Percentiles rank a stretch among this genome's conserved stretches.
phyloP scores from a whole-genome alignment of 768 basidiomycete genomes.

The Mycena leptocephala region DNA sequence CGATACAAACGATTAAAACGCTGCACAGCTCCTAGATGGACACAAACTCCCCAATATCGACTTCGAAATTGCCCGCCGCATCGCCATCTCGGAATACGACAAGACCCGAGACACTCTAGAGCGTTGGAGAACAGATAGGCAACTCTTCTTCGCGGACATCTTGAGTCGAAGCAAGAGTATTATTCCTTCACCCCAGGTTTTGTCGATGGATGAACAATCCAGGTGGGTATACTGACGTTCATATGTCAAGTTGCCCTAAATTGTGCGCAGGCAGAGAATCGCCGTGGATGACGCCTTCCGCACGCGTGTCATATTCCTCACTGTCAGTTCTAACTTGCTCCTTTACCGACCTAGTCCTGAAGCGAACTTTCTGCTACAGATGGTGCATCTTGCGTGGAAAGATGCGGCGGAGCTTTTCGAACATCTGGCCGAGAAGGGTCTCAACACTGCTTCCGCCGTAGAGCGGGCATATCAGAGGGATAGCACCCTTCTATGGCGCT shows the following conservation, averaged over 20 bases:
- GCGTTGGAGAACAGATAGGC: constrained; percentile 14
- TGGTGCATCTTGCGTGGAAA: constrained; percentile 23
- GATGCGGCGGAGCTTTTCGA: constrained; percentile 24
- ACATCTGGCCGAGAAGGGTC: constrained; percentile 10
- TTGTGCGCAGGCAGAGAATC: constrained; percentile 1
- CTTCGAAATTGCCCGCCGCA: constrained; percentile 14
- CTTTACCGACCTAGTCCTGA: neutral
- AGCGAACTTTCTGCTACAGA: neutral
- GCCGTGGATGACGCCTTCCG: constrained; percentile 19
- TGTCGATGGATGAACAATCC: neutral
- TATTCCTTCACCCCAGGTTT: constrained; percentile 2
- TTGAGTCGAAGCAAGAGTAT: constrained; percentile 24
- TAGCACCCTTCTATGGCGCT: constrained; percentile 20
- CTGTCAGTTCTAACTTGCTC: neutral
- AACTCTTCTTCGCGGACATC: constrained; percentile 22
- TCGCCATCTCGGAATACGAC: constrained; percentile 30
- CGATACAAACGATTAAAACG: neutral
- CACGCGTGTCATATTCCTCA: constrained; percentile 2
- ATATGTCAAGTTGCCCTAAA: neutral
- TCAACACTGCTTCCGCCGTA: constrained; percentile 27
- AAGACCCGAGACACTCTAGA: constrained; percentile 24
- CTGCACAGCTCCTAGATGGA: constrained; percentile 22
- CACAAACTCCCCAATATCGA: constrained; percentile 31
- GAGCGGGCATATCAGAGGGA: constrained; percentile 30
- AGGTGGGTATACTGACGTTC: neutral